These are phyloP conservation scores for Pseudozyma tsukubaensis DNA, from an alignment of 1,284 basidiomycete genomes.

Conservation along the genomic window DNA sequence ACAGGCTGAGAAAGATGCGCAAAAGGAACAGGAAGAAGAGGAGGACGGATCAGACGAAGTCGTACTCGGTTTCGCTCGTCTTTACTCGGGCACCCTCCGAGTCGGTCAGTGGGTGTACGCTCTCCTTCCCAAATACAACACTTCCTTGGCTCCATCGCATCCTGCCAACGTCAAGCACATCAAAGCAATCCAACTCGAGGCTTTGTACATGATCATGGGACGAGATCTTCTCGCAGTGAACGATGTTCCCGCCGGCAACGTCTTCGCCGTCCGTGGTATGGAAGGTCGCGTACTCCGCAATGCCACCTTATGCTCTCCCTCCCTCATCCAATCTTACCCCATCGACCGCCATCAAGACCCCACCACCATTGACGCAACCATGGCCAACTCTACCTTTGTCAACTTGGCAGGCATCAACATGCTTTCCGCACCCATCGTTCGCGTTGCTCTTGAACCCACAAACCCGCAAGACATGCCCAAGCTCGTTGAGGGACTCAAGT, in stretches of 20 bases:
- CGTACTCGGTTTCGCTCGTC: constrained; percentile 83
- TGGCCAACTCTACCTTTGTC: constrained; percentile 46
- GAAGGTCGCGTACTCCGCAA: constrained; percentile 90
- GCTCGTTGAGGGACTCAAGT: constrained; percentile 84
- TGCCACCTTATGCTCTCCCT: constrained; percentile 83
- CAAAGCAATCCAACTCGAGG: constrained; percentile 76
- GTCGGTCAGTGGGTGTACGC: constrained; percentile 77
- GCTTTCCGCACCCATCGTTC: constrained; percentile 82
- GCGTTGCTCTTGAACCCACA: constrained; percentile 90
- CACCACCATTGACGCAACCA: constrained; percentile 19
- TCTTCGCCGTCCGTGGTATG: constrained; percentile 91
- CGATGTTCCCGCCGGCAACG: constrained; percentile 90
- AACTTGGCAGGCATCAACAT: constrained; percentile 64
- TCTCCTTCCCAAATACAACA: constrained; percentile 89
- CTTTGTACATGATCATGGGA: constrained; percentile 98
- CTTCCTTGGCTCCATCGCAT: constrained; percentile 76
- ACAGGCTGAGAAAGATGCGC: constrained; percentile 26
- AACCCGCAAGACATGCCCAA: constrained; percentile 90
- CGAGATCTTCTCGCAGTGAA: constrained; percentile 86
- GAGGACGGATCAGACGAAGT: constrained; percentile 53
- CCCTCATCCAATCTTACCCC: constrained; percentile 30
- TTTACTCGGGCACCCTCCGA: constrained; percentile 88
- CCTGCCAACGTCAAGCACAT: constrained; percentile 76
- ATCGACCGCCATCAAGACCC: constrained; percentile 31
- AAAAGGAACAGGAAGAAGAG: constrained; percentile 26